phyloP scores from a whole-genome alignment of 768 basidiomycete genomes.

The Lentinus tigrinus region DNA sequence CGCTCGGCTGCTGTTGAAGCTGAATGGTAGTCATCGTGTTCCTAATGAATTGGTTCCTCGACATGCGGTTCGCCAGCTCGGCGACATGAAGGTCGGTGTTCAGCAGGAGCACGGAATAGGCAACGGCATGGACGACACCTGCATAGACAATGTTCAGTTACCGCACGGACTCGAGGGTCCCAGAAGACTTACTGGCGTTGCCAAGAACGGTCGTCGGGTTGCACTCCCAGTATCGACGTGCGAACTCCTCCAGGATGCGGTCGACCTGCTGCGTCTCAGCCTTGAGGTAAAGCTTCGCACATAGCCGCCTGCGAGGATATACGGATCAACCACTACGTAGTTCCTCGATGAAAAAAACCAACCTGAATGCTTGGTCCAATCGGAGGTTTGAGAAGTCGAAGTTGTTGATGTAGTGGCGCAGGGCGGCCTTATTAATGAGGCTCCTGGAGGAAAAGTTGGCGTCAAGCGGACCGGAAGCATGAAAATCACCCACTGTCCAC shows the following conservation, averaged over 20 bases:
- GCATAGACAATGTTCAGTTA: background rate
- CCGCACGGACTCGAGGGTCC: background rate
- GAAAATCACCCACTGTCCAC: conserved; percentile 72
- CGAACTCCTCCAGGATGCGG: conserved; percentile 91
- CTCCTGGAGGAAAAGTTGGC: conserved; percentile 46
- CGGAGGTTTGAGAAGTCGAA: conserved; percentile 86
- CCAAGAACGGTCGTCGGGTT: conserved; percentile 83
- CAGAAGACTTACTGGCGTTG: conserved; percentile 65
- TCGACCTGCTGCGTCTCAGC: conserved; percentile 98
- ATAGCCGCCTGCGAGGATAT: conserved; percentile 60
- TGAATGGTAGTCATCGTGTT: conserved; percentile 90
- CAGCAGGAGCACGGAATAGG: conserved; percentile 88
- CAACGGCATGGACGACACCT: conserved; percentile 94
- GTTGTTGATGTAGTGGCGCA: conserved; percentile 80
- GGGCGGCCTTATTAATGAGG: conserved; percentile 68
- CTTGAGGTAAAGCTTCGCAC: conserved; percentile 89
- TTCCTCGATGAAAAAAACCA: background rate
- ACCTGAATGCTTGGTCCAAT: conserved; percentile 91
- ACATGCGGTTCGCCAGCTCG: conserved; percentile 87
- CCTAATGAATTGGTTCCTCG: conserved; percentile 84
- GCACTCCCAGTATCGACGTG: conserved; percentile 87
- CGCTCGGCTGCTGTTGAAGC: conserved; percentile 63
- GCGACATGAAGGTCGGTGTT: conserved; percentile 99
- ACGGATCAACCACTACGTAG: background rate
- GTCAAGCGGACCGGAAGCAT: background rate